Conservation (phyloP, 2,329 filamentous ascomycete genomes). For the Neoarthrinium moseri region DNA sequence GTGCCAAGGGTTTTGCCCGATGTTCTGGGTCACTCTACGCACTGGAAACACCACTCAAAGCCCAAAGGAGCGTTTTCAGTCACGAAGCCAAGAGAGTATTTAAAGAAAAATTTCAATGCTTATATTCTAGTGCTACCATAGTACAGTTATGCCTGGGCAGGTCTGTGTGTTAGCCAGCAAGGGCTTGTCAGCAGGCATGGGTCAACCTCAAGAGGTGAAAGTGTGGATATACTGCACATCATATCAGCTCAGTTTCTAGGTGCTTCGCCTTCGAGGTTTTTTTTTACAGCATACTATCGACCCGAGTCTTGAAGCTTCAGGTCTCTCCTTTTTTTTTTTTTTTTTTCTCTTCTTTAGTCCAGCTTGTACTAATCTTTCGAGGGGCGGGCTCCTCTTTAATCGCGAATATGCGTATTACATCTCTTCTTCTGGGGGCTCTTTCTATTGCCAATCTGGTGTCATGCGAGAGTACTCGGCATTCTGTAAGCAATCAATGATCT, state of each 20-base stretch:
- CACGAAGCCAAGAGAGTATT: conserved; percentile 5
- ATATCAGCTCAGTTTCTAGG: too few species aligned
- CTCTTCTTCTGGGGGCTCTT: conserved; percentile 9
- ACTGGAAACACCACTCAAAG: conserved; percentile 8
- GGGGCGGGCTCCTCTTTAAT: conserved; percentile 9
- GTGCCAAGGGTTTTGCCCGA: conserved; percentile 14
- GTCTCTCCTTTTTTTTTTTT: not conserved
- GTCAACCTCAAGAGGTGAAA: not conserved
- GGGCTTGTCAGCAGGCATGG: not conserved
- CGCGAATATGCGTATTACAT: conserved; percentile 13
- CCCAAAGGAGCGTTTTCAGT: conserved; percentile 1
- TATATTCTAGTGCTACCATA: too few species aligned
- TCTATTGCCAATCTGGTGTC: conserved; percentile 7
- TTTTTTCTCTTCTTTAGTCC: not conserved
- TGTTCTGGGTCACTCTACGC: conserved; percentile 6
- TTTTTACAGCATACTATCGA: too few species aligned
- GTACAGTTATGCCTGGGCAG: not conserved
- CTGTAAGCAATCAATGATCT: conserved; percentile 6
- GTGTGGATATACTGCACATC: not conserved
- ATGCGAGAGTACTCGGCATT: conserved; percentile 8
- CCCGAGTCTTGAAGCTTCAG: too few species aligned
- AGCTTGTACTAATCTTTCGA: not conserved
- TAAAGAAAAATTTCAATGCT: conserved; percentile 7
- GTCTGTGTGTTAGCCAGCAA: not conserved
- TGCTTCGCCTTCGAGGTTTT: too few species aligned